phyloP scores from a whole-genome alignment of 163 green algal species.

The Scenedesmus sp. region DNA sequence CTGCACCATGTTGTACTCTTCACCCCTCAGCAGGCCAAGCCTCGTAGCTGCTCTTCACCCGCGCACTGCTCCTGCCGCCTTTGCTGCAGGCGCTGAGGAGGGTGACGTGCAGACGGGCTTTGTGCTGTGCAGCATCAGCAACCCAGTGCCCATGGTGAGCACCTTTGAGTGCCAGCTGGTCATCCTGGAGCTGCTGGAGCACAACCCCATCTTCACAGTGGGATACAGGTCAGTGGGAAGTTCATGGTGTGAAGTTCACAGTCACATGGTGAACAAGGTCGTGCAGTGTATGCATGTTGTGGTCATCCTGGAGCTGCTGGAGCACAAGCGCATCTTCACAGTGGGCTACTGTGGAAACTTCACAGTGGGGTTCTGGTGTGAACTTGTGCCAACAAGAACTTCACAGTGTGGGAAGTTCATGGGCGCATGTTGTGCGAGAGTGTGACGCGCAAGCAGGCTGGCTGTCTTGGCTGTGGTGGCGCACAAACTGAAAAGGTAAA shows the following conservation, averaged over 20 bases:
- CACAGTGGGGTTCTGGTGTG: no score
- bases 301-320: not conserved
- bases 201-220: slow-evolving; percentile 87
- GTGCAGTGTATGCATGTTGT: not conserved
- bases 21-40: no score
- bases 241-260: not conserved
- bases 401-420: no score
- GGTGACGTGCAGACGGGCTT: slow-evolving; percentile 91
- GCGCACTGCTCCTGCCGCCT: not conserved
- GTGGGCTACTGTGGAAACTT: not conserved
- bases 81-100: slow-evolving; percentile 80
- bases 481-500: no score
- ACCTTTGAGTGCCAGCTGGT: slow-evolving; percentile 83
- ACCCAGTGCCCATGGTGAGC: slow-evolving; percentile 67
- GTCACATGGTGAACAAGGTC: no score
- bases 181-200: slow-evolving; percentile 91
- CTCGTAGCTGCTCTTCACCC: no score
- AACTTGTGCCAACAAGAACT: no score
- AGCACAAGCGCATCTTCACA: not conserved
- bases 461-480: no score
- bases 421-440: no score
- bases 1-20: not conserved
- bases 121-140: slow-evolving; percentile 79
- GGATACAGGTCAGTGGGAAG: slow-evolving; percentile 41
- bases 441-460: no score